Conservation (phyloP, 208 protist species). For the Blechomonas ayalai region DNA sequence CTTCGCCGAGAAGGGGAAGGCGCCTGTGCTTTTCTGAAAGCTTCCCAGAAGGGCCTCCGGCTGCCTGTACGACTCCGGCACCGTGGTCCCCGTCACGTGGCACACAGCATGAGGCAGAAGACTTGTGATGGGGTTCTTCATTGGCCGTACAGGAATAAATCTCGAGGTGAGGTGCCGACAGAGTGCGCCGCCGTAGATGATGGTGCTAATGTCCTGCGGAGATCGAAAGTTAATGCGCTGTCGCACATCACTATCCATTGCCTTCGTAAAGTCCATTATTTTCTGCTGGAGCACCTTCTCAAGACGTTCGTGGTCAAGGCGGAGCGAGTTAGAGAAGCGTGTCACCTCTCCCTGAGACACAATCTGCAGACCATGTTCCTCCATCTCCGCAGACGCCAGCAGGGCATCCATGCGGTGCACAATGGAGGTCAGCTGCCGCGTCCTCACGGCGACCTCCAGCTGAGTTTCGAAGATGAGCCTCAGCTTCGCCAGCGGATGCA, state of each 20-base stretch:
- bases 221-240: constrained; percentile 81
- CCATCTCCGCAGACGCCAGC: constrained; percentile 88
- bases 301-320: constrained; percentile 56
- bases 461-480: constrained; percentile 87
- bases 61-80: constrained; percentile 56
- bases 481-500: constrained; percentile 75
- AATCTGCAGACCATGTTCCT: constrained; percentile 74
- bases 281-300: constrained; percentile 81
- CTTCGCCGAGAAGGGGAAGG: constrained; percentile 10
- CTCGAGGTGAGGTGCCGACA: constrained; percentile 72
- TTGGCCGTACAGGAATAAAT: constrained; percentile 54
- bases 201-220: constrained; percentile 84
- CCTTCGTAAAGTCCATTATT: constrained; percentile 78
- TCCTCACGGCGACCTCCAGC: constrained; percentile 72
- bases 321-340: constrained; percentile 54
- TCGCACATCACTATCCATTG: constrained; percentile 82
- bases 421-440: constrained; percentile 75
- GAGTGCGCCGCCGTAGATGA: constrained; percentile 84
- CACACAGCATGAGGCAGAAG: constrained; percentile 77
- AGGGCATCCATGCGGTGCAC: constrained; percentile 88
- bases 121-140: constrained; percentile 46
- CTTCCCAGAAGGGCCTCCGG: constrained; percentile 32
- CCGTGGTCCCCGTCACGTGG: constrained; percentile 48
- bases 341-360: constrained; percentile 60
- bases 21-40: background rate